A percentile compares a stretch with the other conserved stretches of the same genome.
These are phyloP conservation scores for Solanum pinnatisectum DNA, from an alignment of 257 asterid genomes.

Conservation along the genomic window DNA sequence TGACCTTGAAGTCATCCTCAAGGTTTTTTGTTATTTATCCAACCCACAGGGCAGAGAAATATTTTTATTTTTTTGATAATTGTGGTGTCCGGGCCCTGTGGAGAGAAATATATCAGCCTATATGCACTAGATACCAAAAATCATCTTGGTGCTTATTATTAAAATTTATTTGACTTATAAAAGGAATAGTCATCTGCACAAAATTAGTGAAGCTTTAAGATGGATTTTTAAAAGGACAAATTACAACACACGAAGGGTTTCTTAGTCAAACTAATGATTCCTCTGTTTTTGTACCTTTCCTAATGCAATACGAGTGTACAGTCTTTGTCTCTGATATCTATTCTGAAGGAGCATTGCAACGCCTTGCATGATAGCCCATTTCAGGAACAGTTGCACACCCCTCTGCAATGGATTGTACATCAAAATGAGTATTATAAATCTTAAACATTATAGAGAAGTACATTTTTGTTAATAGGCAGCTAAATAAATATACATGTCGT, in stretches of 20 bases:
- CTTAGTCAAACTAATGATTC: not conserved
- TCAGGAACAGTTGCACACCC: constrained; percentile 69
- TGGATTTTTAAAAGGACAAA: not conserved
- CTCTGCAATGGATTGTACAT: constrained; percentile 35
- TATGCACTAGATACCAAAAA: not conserved
- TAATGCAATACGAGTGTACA: constrained; percentile 91
- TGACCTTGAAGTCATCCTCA: not conserved
- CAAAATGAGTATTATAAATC: not conserved
- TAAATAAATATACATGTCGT: not conserved
- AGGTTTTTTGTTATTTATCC: not conserved
- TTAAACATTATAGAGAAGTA: not conserved
- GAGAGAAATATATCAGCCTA: not conserved
- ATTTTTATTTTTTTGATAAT: not conserved
- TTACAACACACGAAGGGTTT: not conserved
- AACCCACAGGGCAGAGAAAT: not conserved
- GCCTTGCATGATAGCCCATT: constrained; percentile 98
- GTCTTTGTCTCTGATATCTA: constrained; percentile 88
- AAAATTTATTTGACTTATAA: not conserved
- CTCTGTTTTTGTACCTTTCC: constrained; percentile 58
- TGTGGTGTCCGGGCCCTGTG: not conserved
- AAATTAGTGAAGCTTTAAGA: not conserved
- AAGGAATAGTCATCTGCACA: not conserved
- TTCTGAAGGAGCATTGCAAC: constrained; percentile 92
- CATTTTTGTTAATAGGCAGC: not conserved
- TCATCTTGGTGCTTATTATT: not conserved